phyloP scores from a whole-genome alignment of 2,329 filamentous ascomycete species.

The Aspergillus sp. region DNA sequence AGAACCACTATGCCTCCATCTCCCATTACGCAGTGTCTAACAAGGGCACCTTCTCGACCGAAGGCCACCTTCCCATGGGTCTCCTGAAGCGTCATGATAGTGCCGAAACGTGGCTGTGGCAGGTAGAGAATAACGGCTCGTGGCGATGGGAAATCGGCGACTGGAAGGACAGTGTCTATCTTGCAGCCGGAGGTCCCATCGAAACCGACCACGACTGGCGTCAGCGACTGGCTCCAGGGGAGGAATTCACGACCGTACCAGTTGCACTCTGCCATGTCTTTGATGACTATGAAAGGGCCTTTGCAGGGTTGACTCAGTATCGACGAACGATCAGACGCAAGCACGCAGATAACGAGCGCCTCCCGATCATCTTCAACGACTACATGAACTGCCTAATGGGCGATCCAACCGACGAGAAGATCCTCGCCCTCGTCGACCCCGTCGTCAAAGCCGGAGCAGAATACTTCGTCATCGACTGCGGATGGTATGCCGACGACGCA shows the following conservation, averaged over 20 bases:
- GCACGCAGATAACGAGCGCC: slow-evolving; percentile 28
- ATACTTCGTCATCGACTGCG: slow-evolving; percentile 39
- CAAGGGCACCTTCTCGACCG: slow-evolving; percentile 31
- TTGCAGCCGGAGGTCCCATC: slow-evolving; percentile 28
- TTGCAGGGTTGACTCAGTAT: slow-evolving; percentile 30
- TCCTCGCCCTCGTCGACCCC: slow-evolving; percentile 29
- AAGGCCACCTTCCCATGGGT: slow-evolving; percentile 32
- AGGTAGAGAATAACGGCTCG: slow-evolving; percentile 38
- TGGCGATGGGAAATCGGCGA: slow-evolving; percentile 41
- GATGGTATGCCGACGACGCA: slow-evolving; percentile 39
- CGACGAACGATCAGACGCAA: slow-evolving; percentile 28
- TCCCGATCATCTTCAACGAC: slow-evolving; percentile 41
- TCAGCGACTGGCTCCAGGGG: slow-evolving; percentile 21
- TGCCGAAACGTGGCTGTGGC: slow-evolving; percentile 35
- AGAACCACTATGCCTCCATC: slow-evolving; percentile 19
- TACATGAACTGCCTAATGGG: slow-evolving; percentile 45
- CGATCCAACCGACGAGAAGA: slow-evolving; percentile 36
- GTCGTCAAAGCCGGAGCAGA: slow-evolving; percentile 30
- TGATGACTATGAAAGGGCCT: slow-evolving; percentile 24
- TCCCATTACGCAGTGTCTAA: slow-evolving; percentile 25
- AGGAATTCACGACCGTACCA: slow-evolving; percentile 24
- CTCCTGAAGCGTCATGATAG: slow-evolving; percentile 21
- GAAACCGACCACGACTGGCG: slow-evolving; percentile 30
- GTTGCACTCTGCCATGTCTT: slow-evolving; percentile 24
- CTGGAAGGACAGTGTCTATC: slow-evolving; percentile 33